These are phyloP conservation scores for Colletotrichum costaricense DNA, from an alignment of 2,329 filamentous ascomycete genomes.

Conservation along the genomic window DNA sequence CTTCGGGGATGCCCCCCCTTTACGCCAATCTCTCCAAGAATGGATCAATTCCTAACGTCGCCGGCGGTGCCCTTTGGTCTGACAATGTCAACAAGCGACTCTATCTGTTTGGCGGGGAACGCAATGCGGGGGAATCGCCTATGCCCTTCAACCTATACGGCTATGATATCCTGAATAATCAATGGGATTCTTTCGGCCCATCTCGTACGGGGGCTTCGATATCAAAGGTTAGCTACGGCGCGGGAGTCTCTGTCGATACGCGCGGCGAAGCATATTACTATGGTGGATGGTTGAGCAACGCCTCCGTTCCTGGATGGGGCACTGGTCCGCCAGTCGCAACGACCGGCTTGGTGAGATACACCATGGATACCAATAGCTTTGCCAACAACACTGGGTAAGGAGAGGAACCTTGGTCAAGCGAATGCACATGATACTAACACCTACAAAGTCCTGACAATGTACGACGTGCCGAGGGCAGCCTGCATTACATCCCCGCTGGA, in stretches of 20 bases:
- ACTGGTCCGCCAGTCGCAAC: constrained; percentile 58
- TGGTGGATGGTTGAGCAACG: constrained; percentile 70
- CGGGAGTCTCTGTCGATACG: constrained; percentile 64
- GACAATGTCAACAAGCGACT: constrained; percentile 72
- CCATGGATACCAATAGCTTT: constrained; percentile 63
- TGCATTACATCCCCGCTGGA: constrained; percentile 70
- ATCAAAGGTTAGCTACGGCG: constrained; percentile 65
- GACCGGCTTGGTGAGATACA: constrained; percentile 65
- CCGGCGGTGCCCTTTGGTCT: constrained; percentile 64
- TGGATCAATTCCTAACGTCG: constrained; percentile 59
- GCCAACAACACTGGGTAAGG: constrained; percentile 60
- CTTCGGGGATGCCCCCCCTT: constrained; percentile 62
- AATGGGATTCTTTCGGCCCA: constrained; percentile 62
- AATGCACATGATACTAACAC: neutral
- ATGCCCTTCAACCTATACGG: constrained; percentile 62
- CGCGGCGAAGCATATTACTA: constrained; percentile 70
- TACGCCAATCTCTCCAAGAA: constrained; percentile 70
- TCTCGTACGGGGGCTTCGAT: constrained; percentile 49
- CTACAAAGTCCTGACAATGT: constrained; percentile 54
- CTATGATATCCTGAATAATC: constrained; percentile 67
- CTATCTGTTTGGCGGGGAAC: constrained; percentile 72
- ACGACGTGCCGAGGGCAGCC: constrained; percentile 67
- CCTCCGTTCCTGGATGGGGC: constrained; percentile 62
- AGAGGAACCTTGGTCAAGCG: neutral
- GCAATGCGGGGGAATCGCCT: constrained; percentile 51